Evolutionary conservation across 2,329 filamentous ascomycete genomes (phyloP).

Genomic region (Diaporthe sp.): DNA sequence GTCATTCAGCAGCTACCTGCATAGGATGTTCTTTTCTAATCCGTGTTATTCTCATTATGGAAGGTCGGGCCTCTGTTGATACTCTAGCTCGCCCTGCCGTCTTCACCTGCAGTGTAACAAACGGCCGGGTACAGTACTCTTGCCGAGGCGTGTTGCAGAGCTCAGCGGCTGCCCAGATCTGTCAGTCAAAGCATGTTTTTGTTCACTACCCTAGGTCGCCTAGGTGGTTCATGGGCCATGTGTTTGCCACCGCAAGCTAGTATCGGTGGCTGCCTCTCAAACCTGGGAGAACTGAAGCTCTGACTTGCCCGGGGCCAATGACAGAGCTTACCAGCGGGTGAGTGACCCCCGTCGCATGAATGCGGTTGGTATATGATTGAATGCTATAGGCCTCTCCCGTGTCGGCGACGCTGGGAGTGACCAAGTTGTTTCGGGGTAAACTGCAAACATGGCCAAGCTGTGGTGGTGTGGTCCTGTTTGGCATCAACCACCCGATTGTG

Average conservation of each 20-base stretch:
- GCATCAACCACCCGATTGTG: neutral
- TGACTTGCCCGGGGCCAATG: slow-evolving; percentile 13
- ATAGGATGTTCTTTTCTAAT: neutral
- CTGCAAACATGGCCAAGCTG: neutral
- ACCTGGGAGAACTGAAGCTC: neutral
- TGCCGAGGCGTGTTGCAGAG: neutral
- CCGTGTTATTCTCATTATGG: neutral
- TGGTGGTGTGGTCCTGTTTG: neutral
- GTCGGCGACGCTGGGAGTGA: neutral
- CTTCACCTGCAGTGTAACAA: neutral
- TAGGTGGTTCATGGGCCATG: neutral
- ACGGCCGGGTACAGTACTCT: neutral
- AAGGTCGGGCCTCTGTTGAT: neutral
- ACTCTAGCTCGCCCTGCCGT: neutral
- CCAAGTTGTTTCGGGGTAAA: neutral
- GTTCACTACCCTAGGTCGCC: neutral
- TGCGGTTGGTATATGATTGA: neutral
- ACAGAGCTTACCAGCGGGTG: neutral
- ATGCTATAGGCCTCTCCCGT: neutral
- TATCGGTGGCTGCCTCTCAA: slow-evolving; percentile 10
- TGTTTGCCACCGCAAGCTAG: neutral
- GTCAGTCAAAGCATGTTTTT: slow-evolving; percentile 3
- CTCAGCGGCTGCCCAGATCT: slow-evolving; percentile 1
- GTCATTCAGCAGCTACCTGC: neutral
- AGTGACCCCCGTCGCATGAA: neutral